Base-by-base conservation (phyloP, 768 basidiomycete genomes). In the Lactarius vividus region DNA sequence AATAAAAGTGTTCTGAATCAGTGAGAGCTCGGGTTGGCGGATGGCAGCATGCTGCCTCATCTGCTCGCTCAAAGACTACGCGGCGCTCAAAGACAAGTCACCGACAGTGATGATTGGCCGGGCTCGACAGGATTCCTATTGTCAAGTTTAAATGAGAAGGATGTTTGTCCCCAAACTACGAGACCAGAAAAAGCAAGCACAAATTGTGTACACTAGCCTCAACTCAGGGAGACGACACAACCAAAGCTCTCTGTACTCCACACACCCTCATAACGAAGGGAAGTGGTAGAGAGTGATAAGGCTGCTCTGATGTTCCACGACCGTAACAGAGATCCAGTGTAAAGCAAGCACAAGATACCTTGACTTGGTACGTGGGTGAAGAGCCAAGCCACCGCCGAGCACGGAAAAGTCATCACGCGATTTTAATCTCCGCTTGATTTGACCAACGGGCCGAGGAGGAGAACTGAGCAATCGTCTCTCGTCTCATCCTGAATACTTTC, bases 161-260 rank as follows among this genome's bases (percentile, higher is more conserved):
- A 79, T 88, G 85, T 88, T 55, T 81, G 85, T 83, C 83, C 75
- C 85, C 82, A 79, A 87, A 88, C 87, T 88, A 88, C 82, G 84
- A 84, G 79, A 71, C 75, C 74, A 75, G 77, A 71, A 62, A 65
- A 69, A 68, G 63, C 68, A 64, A 64, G 70, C 72, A 73, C 54
- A 11, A 18, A 77, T 74, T 74, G 59, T 66, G 68, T 63, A 67
- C 46, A 61, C 71, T 70, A 63, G 65, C 61, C 82, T 84, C 87
- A 85, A 88, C 86, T 88, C 86, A 79, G 74, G 80, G 82, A 79
- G 81, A 85, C 85, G 71, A 70, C 73, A 73, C 74, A 70, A 77
- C 74, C 77, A 73, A 72, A 72, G 69, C 73, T 75, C 77, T 78
- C 76, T 78, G 83, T 78, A 70, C 40, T 69, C 85, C 81, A 76